A percentile compares a stretch with the other conserved stretches of the same genome.
These are phyloP conservation scores for Sporothrix protearum DNA, from an alignment of 2,329 filamentous ascomycete genomes.

Conservation along the genomic window DNA sequence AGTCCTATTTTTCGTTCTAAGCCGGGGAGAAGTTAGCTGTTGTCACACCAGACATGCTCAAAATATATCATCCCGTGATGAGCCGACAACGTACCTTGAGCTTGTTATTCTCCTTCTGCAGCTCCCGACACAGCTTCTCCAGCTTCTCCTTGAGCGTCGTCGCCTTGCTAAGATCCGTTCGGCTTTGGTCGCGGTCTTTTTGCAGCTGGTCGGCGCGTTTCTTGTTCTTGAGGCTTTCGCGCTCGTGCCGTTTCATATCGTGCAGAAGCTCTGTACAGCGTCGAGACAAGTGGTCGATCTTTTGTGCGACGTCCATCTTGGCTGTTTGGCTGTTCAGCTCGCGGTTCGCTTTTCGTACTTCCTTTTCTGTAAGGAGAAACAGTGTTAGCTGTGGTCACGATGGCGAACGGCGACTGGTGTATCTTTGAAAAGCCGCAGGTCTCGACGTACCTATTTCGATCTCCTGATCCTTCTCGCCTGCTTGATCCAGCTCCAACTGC, in stretches of 20 bases:
- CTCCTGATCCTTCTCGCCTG: conserved; percentile 92
- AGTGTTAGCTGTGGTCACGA: neutral
- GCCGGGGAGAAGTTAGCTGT: neutral
- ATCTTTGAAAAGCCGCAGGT: too few relatives aligned
- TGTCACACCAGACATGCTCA: too few relatives aligned
- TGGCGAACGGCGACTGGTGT: too few relatives aligned
- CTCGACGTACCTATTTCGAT: conserved; percentile 84
- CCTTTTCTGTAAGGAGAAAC: conserved; percentile 63
- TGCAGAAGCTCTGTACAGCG: conserved; percentile 87
- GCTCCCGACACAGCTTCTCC: conserved; percentile 89
- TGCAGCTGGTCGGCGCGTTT: conserved; percentile 90
- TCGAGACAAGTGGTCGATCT: conserved; percentile 85
- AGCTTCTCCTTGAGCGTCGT: conserved; percentile 91
- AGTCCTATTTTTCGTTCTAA: conserved; percentile 95
- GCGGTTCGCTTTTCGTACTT: conserved; percentile 89
- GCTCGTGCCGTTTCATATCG: conserved; percentile 93
- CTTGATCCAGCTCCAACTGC: conserved; percentile 88
- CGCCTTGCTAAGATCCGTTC: conserved; percentile 85
- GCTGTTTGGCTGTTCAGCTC: conserved; percentile 84
- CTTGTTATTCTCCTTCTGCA: conserved; percentile 97
- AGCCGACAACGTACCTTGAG: too few relatives aligned
- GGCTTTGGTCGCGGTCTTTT: conserved; percentile 90
- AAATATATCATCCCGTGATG: too few relatives aligned
- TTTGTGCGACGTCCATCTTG: conserved; percentile 87
- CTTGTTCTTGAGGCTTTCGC: conserved; percentile 93